A percentile compares a stretch with the other conserved stretches of the same genome.
Conservation (phyloP, 2,329 filamentous ascomycete genomes). For the Arthrobotrys megalospora region DNA sequence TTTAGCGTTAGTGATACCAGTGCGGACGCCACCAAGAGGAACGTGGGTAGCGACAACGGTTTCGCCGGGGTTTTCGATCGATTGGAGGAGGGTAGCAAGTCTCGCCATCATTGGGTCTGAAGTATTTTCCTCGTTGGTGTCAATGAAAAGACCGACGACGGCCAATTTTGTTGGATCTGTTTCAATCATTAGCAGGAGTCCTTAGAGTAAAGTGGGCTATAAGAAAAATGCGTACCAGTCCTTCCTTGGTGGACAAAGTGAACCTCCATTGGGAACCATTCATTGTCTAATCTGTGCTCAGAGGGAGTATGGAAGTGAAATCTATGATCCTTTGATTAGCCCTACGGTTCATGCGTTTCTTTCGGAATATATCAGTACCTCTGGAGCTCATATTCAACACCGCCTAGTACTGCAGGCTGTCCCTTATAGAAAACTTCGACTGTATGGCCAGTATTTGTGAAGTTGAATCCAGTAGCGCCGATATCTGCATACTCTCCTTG, state of each 20-base stretch:
- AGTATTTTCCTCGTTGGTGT: conserved; percentile 63
- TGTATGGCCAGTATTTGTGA: conserved; percentile 74
- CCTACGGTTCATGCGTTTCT: conserved; percentile 55
- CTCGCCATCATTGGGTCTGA: conserved; percentile 48
- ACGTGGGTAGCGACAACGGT: conserved; percentile 53
- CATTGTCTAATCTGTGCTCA: conserved; percentile 68
- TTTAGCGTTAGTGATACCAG: conserved; percentile 46
- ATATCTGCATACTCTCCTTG: conserved; percentile 67
- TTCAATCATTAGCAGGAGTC: conserved; percentile 7
- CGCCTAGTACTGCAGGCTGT: conserved; percentile 39
- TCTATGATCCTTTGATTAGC: conserved; percentile 68
- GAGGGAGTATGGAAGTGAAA: conserved; percentile 72
- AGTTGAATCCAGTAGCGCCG: conserved; percentile 68
- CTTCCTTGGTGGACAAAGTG: conserved; percentile 68
- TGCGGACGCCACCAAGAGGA: conserved; percentile 52
- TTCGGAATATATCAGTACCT: conserved; percentile 20
- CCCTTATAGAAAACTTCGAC: conserved; percentile 73
- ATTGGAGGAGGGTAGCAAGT: conserved; percentile 39
- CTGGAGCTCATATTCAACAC: conserved; percentile 59
- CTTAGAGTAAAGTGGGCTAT: not conserved
- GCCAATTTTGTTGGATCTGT: conserved; percentile 62
- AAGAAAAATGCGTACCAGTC: conserved; percentile 61
- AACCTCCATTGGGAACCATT: conserved; percentile 68
- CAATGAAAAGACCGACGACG: conserved; percentile 68
- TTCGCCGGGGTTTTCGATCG: conserved; percentile 42